These are phyloP conservation scores for Zalaria sp. DNA, from an alignment of 2,329 filamentous ascomycete species.

Conservation along the genomic window DNA sequence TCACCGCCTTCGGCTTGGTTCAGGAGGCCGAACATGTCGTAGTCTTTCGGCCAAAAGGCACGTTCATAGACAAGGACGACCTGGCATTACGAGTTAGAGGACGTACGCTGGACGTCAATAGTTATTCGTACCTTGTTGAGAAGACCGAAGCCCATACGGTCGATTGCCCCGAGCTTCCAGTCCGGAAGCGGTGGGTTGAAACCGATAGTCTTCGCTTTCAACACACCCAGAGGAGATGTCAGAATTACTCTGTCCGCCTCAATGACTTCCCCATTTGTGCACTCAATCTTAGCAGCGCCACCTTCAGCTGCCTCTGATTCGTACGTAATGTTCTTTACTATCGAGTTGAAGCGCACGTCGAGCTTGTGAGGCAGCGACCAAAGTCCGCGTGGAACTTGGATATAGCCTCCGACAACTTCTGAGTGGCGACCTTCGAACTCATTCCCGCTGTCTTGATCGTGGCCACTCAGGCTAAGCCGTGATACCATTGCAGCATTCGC, in stretches of 20 bases:
- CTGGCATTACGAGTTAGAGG: slow-evolving; percentile 15
- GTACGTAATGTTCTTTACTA: slow-evolving; percentile 62
- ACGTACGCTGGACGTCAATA: background rate
- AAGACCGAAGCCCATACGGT: slow-evolving; percentile 78
- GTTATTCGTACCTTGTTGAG: slow-evolving; percentile 59
- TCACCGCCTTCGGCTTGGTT: slow-evolving; percentile 55
- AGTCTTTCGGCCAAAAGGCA: slow-evolving; percentile 77
- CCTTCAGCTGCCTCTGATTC: slow-evolving; percentile 23
- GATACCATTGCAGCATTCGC: slow-evolving; percentile 85
- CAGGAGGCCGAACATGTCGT: slow-evolving; percentile 89
- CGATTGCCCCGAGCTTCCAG: slow-evolving; percentile 71
- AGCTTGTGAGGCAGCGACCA: slow-evolving; percentile 63
- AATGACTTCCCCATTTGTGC: slow-evolving; percentile 60
- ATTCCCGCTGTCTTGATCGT: slow-evolving; percentile 96
- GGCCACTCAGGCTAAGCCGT: slow-evolving; percentile 74
- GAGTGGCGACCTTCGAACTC: slow-evolving; percentile 94
- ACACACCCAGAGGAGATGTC: slow-evolving; percentile 77
- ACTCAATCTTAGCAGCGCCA: slow-evolving; percentile 48
- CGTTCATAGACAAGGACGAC: slow-evolving; percentile 76
- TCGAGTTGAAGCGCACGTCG: slow-evolving; percentile 59
- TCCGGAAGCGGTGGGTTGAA: slow-evolving; percentile 83
- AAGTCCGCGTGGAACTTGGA: slow-evolving; percentile 78
- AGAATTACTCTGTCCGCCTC: slow-evolving; percentile 86
- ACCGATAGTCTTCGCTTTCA: slow-evolving; percentile 69
- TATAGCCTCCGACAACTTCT: slow-evolving; percentile 87